A percentile compares a stretch with the other conserved stretches of the same genome.
Conservation (phyloP, 2,329 filamentous ascomycete species). For the Teratosphaeria viscida region DNA sequence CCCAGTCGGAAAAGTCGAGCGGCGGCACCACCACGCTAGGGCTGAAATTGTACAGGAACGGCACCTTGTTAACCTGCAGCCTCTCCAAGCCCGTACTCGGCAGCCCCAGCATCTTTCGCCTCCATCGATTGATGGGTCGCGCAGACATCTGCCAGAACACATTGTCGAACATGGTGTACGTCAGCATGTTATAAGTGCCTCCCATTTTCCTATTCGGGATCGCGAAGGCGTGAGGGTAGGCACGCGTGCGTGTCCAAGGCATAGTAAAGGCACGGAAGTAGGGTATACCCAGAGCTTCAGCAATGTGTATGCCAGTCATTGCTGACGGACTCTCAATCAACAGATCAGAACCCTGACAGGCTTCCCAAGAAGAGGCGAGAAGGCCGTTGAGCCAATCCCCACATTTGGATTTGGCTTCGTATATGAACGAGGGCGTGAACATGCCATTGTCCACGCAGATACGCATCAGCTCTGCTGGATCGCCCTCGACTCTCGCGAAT, state of each 20-base stretch:
- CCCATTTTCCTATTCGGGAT: slow-evolving; percentile 90
- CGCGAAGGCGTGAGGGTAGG: slow-evolving; percentile 93
- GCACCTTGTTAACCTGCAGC: slow-evolving; percentile 94
- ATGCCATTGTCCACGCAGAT: slow-evolving; percentile 96
- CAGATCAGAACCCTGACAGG: slow-evolving; percentile 78
- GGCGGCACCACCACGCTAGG: slow-evolving; percentile 88
- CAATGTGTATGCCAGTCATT: slow-evolving; percentile 97
- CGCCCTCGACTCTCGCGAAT: slow-evolving; percentile 77
- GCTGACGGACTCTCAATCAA: slow-evolving; percentile 92
- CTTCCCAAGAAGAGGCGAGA: slow-evolving; percentile 67
- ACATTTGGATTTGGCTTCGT: slow-evolving; percentile 77
- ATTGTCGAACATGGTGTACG: slow-evolving; percentile 92
- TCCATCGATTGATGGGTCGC: slow-evolving; percentile 85
- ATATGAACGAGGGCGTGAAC: slow-evolving; percentile 85
- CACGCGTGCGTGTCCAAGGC: slow-evolving; percentile 93
- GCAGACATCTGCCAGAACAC: slow-evolving; percentile 94
- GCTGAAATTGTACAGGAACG: slow-evolving; percentile 96
- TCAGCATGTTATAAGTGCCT: slow-evolving; percentile 87
- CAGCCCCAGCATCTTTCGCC: slow-evolving; percentile 67
- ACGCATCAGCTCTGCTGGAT: slow-evolving; percentile 88
- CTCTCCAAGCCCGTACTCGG: slow-evolving; percentile 76
- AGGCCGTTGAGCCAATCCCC: slow-evolving; percentile 88
- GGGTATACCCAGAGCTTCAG: slow-evolving; percentile 81
- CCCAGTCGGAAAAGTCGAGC: slow-evolving; percentile 94
- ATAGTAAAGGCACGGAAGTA: slow-evolving; percentile 98